Base-by-base conservation (phyloP, 441 rosid genomes). In the Arabidopsis hybrid region DNA sequence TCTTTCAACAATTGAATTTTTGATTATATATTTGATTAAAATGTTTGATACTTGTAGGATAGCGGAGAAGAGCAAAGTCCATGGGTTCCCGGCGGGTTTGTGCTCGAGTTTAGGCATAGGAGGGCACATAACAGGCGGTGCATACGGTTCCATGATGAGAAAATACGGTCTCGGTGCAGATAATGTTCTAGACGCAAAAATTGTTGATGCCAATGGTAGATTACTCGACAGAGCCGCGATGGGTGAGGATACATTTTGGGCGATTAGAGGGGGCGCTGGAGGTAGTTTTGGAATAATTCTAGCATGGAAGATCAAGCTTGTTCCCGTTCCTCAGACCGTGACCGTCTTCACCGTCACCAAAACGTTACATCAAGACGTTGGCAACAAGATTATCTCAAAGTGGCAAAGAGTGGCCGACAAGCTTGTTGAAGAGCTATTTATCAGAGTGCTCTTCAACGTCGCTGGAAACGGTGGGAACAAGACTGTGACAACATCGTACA, bases 221-320 rank as follows among this genome's bases (percentile, higher is more conserved):
- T 7, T 87, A 42, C 78, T 85, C 3, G 77, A 85, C 51, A 72
- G 89, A 32, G 60, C 72, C 64, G 65, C 71, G 16, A 88, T 91
- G 95, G 93, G 89, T 0, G 92, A 87, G 77, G 91, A 84, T 73
- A 52, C 83, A 0, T 91, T 91, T 61, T 89, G 93, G 95, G 95
- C 93, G 3, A 82, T 91, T 17, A 55, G 89, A 49, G 93, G 95
- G 4, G 93, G 93, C 0, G 88, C 89, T 10, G 91, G 88, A 8
- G 92, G 79, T 6, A 91, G 92, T 67, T 91, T 89, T 51, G 92
- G 87, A 3, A 81, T 90, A 6, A 86, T 87, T 13, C 69, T 88
- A 12, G 50, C 83, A 2, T 91, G 95, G 95, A 89, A 86, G 77
- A 50, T 89, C 5, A 80, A 78, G 21, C 67, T 91, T 29, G 91